phyloP scores from a whole-genome alignment of 2,329 filamentous ascomycete genomes.

The Aspergillus pseudotamarii region DNA sequence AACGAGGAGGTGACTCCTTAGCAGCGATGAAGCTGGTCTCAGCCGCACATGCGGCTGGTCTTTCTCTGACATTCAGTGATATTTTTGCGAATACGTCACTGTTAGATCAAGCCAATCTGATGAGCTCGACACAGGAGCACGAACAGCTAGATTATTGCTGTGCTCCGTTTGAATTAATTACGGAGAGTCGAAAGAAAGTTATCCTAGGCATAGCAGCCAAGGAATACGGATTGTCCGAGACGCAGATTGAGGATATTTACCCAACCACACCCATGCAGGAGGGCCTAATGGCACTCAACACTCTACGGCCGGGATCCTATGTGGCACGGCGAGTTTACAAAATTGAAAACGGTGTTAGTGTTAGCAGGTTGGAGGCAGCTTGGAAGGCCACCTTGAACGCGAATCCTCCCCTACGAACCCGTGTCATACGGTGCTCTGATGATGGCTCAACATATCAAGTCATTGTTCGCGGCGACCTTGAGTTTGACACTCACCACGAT shows the following conservation, averaged over 20 bases:
- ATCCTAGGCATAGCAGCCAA: background rate
- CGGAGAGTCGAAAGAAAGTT: background rate
- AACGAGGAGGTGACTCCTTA: background rate
- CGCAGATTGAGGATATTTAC: background rate
- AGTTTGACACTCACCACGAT: background rate
- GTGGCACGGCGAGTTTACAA: background rate
- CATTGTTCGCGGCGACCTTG: background rate
- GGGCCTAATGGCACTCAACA: background rate
- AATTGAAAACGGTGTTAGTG: background rate
- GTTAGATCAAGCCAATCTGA: background rate
- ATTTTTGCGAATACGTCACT: background rate
- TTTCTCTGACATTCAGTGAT: background rate
- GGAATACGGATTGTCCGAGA: background rate
- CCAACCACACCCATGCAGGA: background rate
- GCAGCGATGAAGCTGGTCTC: background rate
- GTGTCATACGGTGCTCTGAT: background rate
- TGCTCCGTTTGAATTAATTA: background rate
- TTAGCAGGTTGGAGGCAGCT: background rate
- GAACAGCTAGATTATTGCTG: background rate
- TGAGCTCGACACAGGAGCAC: background rate
- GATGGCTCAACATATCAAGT: background rate
- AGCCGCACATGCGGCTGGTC: too few relatives aligned
- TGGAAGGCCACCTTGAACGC: background rate
- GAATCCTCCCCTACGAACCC: background rate
- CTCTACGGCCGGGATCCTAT: background rate